Evolutionary conservation across 371 early-diverging fungal species (phyloP), one percentile per base, ranked within the genome.

Genomic region (Lichtheimia hyalospora): DNA sequence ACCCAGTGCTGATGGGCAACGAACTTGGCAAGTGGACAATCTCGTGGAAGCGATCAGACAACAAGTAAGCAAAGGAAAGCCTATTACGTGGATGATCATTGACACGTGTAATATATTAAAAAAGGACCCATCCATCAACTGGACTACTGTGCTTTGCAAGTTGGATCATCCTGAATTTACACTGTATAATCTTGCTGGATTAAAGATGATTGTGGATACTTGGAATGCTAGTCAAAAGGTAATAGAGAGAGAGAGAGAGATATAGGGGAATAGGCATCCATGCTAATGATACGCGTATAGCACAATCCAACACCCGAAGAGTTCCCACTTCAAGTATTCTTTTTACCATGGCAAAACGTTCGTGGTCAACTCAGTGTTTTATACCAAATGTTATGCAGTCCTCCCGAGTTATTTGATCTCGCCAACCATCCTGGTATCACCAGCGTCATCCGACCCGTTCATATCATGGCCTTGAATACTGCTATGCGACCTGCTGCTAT

Each of bases 281-380:
- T 46, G 21, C 46, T 18, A 12, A 46, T 13, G 8, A 18, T 34
- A 15, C 15, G 25, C 39, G 48, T 53, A 42, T 58, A 15, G 46
- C n/a, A 15, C 6, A 46, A 13, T 13, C 13, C 24, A 24, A 13
- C 7, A 42, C 24, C 13, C 2, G 67, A 70, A 16, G 77, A 70
- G 13, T 93, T 93, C 65, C 95, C 95, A 5, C 71, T 89, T 54
- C 67, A 83, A 5, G 82, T 82, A 8, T 84, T 93, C 50, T 84
- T 89, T 70, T 81, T 84, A 27, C 84, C 79, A 25, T 95, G 95
- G 95, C 83, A 70, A 34, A 86, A 93, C 66, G 68, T 74, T 0
- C 74, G 75, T 41, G 89, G 86, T 2, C 93, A 94, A 64, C 70
- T 92, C n/a, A 86, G 86, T 24, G 75, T 91, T 18, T 64, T 94